Base-by-base conservation (phyloP, 345 rosid genomes). In the Salix suchowensis region DNA sequence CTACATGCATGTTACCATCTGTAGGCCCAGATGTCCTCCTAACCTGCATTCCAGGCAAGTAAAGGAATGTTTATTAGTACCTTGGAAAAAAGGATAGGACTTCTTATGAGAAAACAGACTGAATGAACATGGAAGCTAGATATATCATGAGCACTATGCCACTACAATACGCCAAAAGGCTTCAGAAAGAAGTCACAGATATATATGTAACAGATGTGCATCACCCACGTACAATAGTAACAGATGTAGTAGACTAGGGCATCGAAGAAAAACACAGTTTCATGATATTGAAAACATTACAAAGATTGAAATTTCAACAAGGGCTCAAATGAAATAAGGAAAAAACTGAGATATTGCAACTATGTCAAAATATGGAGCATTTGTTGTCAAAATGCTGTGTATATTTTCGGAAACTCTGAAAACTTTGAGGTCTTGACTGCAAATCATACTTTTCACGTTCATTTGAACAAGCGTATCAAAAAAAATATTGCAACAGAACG, bases 21-120 rank as follows among this genome's bases (percentile, higher is more conserved):
- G 67, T 9, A 73, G 68, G 70, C 76, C 67, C 75, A 79, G 81
- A 71, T 36, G 68, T 50, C 80, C 73, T 71, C 80, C 73, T 71
- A 48, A 77, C 87, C 93, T 85, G 77, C 80, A 77, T 2, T 66
- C n/a, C 60, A 80, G 60, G 65, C 37, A 61, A 26, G 15, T 26
- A 65, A 19, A 60, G 61, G n/a, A 23, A 66, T 7, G 55, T 1
- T 39, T 19, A 64, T 77, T 18, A 48, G 60, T 7, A 39, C n/a
- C 72, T 64, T 18, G 32, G 46, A 60, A 10, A 32, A 44, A 23
- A 34, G 21, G 71, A 7, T 54, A 70, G 19, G 23, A 74, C 71
- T 58, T 68, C n/a, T 69, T 11, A 61, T 34, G 66, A 50, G 36
- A 26, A 15, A 13, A 6, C 1, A 39, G 18, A 69, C 40, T 6